phyloP scores from a whole-genome alignment of 202 grass and related monocot genomes.

The Cymbopogon flexuosus region DNA sequence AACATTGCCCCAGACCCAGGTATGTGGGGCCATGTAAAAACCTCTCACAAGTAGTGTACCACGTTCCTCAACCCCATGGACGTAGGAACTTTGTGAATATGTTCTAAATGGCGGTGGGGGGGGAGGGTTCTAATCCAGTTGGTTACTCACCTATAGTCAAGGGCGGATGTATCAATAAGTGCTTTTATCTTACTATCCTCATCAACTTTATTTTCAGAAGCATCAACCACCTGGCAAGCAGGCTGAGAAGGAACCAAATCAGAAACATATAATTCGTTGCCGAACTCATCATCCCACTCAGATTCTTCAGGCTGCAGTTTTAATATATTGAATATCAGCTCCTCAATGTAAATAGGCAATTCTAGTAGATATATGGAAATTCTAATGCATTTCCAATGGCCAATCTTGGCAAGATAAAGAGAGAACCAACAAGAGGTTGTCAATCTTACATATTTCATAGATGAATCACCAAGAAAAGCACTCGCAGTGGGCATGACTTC shows the following conservation, averaged over 20 bases:
- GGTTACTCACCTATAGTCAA: constrained; percentile 73
- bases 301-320: constrained; percentile 89
- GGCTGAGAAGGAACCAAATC: constrained; percentile 54
- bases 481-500: constrained; percentile 45
- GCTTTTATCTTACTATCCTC: constrained; percentile 96
- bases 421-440: not conserved
- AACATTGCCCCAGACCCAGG: not conserved
- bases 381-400: constrained; percentile 15
- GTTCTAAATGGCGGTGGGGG: not conserved
- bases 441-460: constrained; percentile 77
- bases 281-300: constrained; percentile 99
- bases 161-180: constrained; percentile 69
- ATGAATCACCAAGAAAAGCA: constrained; percentile 48
- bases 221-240: constrained; percentile 46
- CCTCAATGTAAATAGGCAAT: constrained; percentile 9
- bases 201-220: constrained; percentile 68
- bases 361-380: constrained; percentile 5
- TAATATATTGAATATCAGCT: constrained; percentile 40
- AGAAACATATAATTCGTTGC: constrained; percentile 76
- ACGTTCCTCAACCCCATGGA: too few species aligned
- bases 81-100: too few species aligned
- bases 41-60: not conserved
- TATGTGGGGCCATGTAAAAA: not conserved
- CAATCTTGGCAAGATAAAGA: constrained; percentile 3
- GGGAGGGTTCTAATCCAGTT: not conserved